Conservation (phyloP, 495 filamentous ascomycete species). For the Ramalina intermedia region DNA sequence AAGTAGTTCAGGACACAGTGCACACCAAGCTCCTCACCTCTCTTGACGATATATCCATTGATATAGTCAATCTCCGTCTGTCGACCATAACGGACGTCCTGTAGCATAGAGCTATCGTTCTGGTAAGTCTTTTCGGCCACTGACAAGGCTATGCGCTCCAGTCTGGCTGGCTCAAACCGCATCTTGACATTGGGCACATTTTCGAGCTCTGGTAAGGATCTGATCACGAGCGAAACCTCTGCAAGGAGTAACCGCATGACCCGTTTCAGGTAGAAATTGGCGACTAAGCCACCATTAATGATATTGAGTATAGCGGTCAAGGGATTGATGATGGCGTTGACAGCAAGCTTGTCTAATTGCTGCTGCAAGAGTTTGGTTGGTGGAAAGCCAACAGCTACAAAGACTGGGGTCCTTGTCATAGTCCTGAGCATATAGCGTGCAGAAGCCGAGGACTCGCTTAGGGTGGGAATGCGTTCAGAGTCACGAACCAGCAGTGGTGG, state of each 20-base stretch:
- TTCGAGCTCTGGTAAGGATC: slow-evolving; percentile 50
- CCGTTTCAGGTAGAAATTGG: slow-evolving; percentile 39
- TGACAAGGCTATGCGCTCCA: slow-evolving; percentile 39
- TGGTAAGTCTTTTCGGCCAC: slow-evolving; percentile 45
- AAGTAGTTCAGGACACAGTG: slow-evolving; percentile 52
- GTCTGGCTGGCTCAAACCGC: slow-evolving; percentile 40
- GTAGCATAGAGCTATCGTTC: slow-evolving; percentile 69
- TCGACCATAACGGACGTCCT: slow-evolving; percentile 50
- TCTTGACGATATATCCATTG: slow-evolving; percentile 67
- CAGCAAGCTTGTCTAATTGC: slow-evolving; percentile 67
- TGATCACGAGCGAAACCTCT: slow-evolving; percentile 50
- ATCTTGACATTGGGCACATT: slow-evolving; percentile 40
- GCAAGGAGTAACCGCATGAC: slow-evolving; percentile 47
- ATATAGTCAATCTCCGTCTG: slow-evolving; percentile 69
- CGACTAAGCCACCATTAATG: slow-evolving; percentile 59
- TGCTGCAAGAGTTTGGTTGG: slow-evolving; percentile 31
- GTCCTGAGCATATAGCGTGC: slow-evolving; percentile 32
- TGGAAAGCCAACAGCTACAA: slow-evolving; percentile 32
- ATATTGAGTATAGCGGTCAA: slow-evolving; percentile 59
- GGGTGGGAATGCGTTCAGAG: background rate
- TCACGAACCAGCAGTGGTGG: slow-evolving; percentile 11
- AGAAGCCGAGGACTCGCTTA: slow-evolving; percentile 17
- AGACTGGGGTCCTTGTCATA: slow-evolving; percentile 32
- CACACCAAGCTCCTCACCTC: slow-evolving; percentile 53
- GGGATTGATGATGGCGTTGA: slow-evolving; percentile 71